These are phyloP conservation scores for Cucurbita argyrosperma DNA, from an alignment of 306 rosid species.

Conservation along the genomic window DNA sequence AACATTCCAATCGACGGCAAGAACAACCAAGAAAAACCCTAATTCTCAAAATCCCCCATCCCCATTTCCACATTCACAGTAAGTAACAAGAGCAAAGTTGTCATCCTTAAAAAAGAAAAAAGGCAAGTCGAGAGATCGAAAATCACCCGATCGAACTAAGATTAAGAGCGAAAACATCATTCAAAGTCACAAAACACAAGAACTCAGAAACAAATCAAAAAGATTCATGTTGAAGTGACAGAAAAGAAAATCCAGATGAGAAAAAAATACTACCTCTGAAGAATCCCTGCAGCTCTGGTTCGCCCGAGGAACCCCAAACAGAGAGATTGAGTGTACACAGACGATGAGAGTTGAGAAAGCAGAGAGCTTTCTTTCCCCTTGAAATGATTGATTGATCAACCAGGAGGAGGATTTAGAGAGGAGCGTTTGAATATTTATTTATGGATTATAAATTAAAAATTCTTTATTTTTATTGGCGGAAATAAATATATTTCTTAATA, in stretches of 20 bases:
- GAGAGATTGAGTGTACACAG: neutral
- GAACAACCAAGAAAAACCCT: constrained; percentile 1
- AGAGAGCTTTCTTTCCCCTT: neutral
- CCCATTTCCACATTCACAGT: neutral
- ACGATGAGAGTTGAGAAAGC: neutral
- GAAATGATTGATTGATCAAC: constrained; percentile 1
- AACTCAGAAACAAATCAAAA: neutral
- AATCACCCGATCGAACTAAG: neutral
- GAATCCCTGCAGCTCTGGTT: neutral
- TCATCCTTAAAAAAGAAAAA: neutral
- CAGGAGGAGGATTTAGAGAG: neutral
- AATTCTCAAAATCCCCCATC: neutral
- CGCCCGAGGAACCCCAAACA: constrained; percentile 3
- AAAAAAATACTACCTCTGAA: neutral
- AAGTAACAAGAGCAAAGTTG: neutral
- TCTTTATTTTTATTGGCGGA: neutral
- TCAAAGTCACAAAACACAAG: neutral
- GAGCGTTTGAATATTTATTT: constrained; percentile 5
- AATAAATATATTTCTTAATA: neutral
- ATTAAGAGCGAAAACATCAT: neutral
- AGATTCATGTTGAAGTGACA: neutral
- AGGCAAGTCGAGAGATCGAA: neutral
- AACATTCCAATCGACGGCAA: neutral
- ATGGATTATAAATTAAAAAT: neutral
- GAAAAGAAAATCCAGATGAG: neutral